A percentile compares a stretch with the other conserved stretches of the same genome.
Conservation (phyloP, 1,139 yeast species). For the Hansenula anomala region DNA sequence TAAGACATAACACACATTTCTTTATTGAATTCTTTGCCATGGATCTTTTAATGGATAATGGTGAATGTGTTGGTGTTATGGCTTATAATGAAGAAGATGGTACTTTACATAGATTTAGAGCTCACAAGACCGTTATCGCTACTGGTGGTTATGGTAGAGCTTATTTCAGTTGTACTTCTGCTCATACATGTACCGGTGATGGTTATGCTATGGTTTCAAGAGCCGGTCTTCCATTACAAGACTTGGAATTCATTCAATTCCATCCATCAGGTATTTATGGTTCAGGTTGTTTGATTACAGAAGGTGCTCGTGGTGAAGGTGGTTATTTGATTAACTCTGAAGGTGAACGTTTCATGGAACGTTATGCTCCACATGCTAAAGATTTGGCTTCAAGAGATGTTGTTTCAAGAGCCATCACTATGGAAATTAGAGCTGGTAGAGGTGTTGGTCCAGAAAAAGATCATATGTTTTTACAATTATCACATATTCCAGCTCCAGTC, state of each 20-base stretch:
- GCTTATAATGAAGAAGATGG: constrained; percentile 99
- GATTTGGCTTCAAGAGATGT: constrained; percentile 98
- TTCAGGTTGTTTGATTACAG: constrained; percentile 97
- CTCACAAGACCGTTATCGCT: constrained; percentile 94
- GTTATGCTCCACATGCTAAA: constrained; percentile 98
- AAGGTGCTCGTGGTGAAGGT: constrained; percentile 99
- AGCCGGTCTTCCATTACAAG: constrained; percentile 97
- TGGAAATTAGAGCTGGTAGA: constrained; percentile 98
- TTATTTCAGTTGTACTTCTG: constrained; percentile 97
- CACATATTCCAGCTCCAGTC: constrained; percentile 90
- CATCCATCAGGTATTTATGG: constrained; percentile 99
- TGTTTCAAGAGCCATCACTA: constrained; percentile 95
- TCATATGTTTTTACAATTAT: constrained; percentile 91
- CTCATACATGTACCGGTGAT: constrained; percentile 99
- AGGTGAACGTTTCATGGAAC: constrained; percentile 99
- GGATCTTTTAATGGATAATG: constrained; percentile 93
- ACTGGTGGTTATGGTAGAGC: constrained; percentile 99
- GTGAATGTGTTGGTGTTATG: constrained; percentile 93
- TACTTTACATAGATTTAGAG: constrained; percentile 94
- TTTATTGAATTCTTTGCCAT: constrained; percentile 96
- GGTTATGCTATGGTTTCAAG: constrained; percentile 98
- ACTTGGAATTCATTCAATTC: constrained; percentile 96
- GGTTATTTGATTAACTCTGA: constrained; percentile 93
- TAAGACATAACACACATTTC: constrained; percentile 95
- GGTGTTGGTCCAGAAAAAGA: constrained; percentile 97